phyloP scores from a whole-genome alignment of 805 yeast genomes.

The Brettanomyces nanus region DNA sequence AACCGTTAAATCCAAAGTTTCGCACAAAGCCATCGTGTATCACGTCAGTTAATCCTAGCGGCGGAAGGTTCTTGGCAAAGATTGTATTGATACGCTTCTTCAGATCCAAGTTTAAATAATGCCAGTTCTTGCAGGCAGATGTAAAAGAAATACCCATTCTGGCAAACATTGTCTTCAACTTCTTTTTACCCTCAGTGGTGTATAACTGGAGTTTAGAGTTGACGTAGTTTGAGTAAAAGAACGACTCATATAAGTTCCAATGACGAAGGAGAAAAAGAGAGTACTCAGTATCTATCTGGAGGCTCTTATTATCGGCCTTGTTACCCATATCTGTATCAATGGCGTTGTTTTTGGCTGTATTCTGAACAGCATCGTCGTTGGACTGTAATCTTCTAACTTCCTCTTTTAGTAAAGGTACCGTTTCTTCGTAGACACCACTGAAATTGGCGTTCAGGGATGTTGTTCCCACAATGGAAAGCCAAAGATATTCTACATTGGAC shows the following conservation, averaged over 20 bases:
- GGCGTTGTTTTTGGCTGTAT: not conserved
- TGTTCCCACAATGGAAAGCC: constrained; percentile 88
- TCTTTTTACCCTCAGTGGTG: constrained; percentile 86
- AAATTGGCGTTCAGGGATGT: constrained; percentile 67
- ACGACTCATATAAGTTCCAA: constrained; percentile 88
- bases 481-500: constrained; percentile 56
- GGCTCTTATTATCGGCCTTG: constrained; percentile 27
- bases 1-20: constrained; percentile 80
- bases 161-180: constrained; percentile 86
- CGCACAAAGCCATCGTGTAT: constrained; percentile 81
- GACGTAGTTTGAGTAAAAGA: constrained; percentile 84
- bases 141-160: constrained; percentile 89
- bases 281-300: constrained; percentile 75
- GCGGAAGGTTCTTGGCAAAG: constrained; percentile 60
- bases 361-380: constrained; percentile 6
- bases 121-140: constrained; percentile 89
- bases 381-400: constrained; percentile 68
- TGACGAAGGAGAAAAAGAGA: constrained; percentile 80
- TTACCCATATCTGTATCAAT: constrained; percentile 14
- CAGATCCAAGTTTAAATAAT: constrained; percentile 73
- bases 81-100: constrained; percentile 66
- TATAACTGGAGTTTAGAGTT: constrained; percentile 81
- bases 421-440: constrained; percentile 64
- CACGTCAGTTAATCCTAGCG: constrained; percentile 76
- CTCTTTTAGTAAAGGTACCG: constrained; percentile 69